Percentiles rank a stretch among this genome's conserved stretches.
These are phyloP conservation scores for Macrolepiota albuminosa DNA, from an alignment of 768 basidiomycete species.

Conservation along the genomic window DNA sequence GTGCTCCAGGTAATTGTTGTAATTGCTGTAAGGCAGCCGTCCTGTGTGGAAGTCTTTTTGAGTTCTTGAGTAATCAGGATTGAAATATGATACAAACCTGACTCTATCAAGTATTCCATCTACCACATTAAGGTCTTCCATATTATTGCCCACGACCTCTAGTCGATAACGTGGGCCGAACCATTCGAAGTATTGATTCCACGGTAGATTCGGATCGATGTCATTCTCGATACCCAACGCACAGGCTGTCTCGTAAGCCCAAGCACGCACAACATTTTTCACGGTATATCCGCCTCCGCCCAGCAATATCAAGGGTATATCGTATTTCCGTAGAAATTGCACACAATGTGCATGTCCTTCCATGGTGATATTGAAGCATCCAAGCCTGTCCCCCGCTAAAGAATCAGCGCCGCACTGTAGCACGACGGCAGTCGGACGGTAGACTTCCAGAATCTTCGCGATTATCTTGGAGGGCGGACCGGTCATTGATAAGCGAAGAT, in stretches of 20 bases:
- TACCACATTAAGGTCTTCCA: slow-evolving; percentile 87
- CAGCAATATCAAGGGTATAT: slow-evolving; percentile 84
- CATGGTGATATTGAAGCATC: slow-evolving; percentile 95
- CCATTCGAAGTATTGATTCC: slow-evolving; percentile 94
- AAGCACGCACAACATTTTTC: slow-evolving; percentile 91
- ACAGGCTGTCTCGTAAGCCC: slow-evolving; percentile 97
- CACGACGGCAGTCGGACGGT: slow-evolving; percentile 80
- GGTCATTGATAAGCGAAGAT: not conserved
- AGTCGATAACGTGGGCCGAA: slow-evolving; percentile 93
- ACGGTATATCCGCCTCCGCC: slow-evolving; percentile 98
- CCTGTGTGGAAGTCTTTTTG: slow-evolving; percentile 14
- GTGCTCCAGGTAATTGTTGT: slow-evolving; percentile 54
- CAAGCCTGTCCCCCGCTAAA: slow-evolving; percentile 90
- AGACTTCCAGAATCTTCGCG: slow-evolving; percentile 81
- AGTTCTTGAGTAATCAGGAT: not conserved
- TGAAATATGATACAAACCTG: slow-evolving; percentile 43
- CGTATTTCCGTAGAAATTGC: slow-evolving; percentile 75
- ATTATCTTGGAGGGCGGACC: slow-evolving; percentile 51
- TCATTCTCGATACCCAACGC: slow-evolving; percentile 82
- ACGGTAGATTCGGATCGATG: slow-evolving; percentile 75
- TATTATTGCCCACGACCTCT: slow-evolving; percentile 88
- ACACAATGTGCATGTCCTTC: slow-evolving; percentile 92
- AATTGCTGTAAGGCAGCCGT: slow-evolving; percentile 36
- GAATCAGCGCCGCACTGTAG: slow-evolving; percentile 97
- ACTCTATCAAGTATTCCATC: slow-evolving; percentile 79